Conservation (phyloP, 768 basidiomycete species). For the Naganishia randhawae region DNA sequence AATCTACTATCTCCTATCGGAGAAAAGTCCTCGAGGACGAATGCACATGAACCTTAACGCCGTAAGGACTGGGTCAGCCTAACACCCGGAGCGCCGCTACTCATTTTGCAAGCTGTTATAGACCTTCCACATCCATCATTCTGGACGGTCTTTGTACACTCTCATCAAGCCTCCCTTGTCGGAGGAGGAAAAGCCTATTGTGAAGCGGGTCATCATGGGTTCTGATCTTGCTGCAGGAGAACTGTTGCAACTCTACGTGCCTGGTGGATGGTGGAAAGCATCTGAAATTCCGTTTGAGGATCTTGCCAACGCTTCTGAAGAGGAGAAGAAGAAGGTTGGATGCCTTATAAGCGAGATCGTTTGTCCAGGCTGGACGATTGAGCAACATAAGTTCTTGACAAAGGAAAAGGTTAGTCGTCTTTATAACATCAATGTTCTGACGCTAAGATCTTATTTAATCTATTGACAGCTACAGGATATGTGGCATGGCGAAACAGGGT, state of each 20-base stretch:
- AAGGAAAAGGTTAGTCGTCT: slow-evolving; percentile 36
- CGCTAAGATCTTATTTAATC: background rate
- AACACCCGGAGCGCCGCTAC: background rate
- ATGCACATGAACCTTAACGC: slow-evolving; percentile 45
- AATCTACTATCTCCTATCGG: slow-evolving; percentile 41
- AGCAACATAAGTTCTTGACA: slow-evolving; percentile 41
- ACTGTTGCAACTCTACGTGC: slow-evolving; percentile 54
- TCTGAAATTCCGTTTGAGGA: slow-evolving; percentile 49
- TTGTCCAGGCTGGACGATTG: slow-evolving; percentile 54
- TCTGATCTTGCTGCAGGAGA: slow-evolving; percentile 54
- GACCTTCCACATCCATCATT: slow-evolving; percentile 59
- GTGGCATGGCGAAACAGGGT: slow-evolving; percentile 27
- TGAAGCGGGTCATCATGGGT: slow-evolving; percentile 55
- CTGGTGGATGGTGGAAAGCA: slow-evolving; percentile 51
- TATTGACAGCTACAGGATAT: slow-evolving; percentile 20
- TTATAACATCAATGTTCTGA: background rate
- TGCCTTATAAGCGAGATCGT: slow-evolving; percentile 63
- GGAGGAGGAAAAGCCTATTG: slow-evolving; percentile 42
- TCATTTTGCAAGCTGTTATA: slow-evolving; percentile 32
- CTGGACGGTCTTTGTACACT: slow-evolving; percentile 58
- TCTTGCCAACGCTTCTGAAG: slow-evolving; percentile 26
- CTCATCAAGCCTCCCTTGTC: slow-evolving; percentile 51
- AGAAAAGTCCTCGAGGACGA: slow-evolving; percentile 34
- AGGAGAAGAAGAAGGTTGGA: slow-evolving; percentile 46
- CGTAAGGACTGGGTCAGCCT: slow-evolving; percentile 22